phyloP scores from a whole-genome alignment of 345 rosid genomes.

The Punica granatum region DNA sequence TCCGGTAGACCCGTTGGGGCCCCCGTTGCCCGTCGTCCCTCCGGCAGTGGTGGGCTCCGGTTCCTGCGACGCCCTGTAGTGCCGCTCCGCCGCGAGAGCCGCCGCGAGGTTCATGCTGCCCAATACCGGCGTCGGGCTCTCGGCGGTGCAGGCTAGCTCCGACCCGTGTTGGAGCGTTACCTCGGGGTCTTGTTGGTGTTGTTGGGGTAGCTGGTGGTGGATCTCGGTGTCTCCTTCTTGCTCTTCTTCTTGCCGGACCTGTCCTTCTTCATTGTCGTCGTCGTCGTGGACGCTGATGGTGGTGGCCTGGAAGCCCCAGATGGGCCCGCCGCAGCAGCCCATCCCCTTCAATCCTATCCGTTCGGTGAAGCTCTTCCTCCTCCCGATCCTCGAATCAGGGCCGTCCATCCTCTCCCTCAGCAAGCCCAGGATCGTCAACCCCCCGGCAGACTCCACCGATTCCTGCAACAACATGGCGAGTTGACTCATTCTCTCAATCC shows the following conservation, averaged over 20 bases:
- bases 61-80: conserved; percentile 27
- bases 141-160: conserved; percentile 4
- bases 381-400: conserved; percentile 22
- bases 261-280: conserved; percentile 12
- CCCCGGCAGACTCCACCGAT: conserved; percentile 8
- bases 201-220: conserved; percentile 11
- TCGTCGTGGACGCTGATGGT: conserved; percentile 33
- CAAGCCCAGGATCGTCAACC: conserved; percentile 40
- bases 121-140: conserved; percentile 15
- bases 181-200: neutral
- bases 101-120: conserved; percentile 84
- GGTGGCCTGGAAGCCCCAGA: conserved; percentile 44
- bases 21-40: neutral
- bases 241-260: neutral
- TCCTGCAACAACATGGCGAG: conserved; percentile 40
- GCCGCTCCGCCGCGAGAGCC: conserved; percentile 80
- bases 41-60: conserved; percentile 14
- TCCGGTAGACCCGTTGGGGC: neutral
- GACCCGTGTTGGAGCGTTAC: neutral
- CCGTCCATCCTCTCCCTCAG: conserved; percentile 54
- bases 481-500: conserved; percentile 33
- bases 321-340: conserved; percentile 65
- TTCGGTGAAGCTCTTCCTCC: conserved; percentile 39
- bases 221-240: conserved; percentile 1
- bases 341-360: conserved; percentile 55